A percentile compares a stretch with the other conserved stretches of the same genome.
Evolutionary conservation across 768 basidiomycete genomes (phyloP).

Genomic region (Asterophora parasitica): DNA sequence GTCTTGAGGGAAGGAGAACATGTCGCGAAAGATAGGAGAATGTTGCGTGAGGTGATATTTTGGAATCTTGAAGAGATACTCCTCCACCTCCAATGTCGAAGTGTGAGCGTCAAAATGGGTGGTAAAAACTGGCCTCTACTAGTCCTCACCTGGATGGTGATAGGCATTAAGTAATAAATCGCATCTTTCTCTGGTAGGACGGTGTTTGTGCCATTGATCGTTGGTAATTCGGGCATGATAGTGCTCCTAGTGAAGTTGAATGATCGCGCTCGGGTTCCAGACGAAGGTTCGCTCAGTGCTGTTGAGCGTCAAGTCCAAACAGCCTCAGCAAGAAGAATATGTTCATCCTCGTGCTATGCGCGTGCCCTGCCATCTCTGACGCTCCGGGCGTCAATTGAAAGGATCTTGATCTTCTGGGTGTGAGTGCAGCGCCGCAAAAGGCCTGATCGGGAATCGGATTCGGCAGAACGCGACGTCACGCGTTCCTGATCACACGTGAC

Average conservation of each 20-base stretch:
- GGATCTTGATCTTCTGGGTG: too few relatives aligned
- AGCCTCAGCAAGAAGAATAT: too few relatives aligned
- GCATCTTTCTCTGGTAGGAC: slow-evolving; percentile 5
- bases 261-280: too few relatives aligned
- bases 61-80: slow-evolving; percentile 16
- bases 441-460: too few relatives aligned
- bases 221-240: neutral
- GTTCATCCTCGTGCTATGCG: neutral
- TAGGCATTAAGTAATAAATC: slow-evolving; percentile 8
- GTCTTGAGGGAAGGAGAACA: slow-evolving; percentile 13
- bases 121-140: too few relatives aligned
- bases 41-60: slow-evolving; percentile 7
- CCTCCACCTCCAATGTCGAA: slow-evolving; percentile 12
- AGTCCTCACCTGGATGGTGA: slow-evolving; percentile 9
- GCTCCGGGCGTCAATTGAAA: too few relatives aligned
- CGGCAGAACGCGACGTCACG: slow-evolving; percentile 7
- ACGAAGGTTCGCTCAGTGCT: too few relatives aligned
- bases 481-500: slow-evolving; percentile 11
- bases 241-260: too few relatives aligned
- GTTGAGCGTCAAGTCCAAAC: too few relatives aligned
- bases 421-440: too few relatives aligned
- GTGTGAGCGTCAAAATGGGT: neutral
- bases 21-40: slow-evolving; percentile 12
- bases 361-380: neutral
- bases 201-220: neutral